These are phyloP conservation scores for Parastagonospora avenae DNA, from an alignment of 2,329 filamentous ascomycete species.

Conservation along the genomic window DNA sequence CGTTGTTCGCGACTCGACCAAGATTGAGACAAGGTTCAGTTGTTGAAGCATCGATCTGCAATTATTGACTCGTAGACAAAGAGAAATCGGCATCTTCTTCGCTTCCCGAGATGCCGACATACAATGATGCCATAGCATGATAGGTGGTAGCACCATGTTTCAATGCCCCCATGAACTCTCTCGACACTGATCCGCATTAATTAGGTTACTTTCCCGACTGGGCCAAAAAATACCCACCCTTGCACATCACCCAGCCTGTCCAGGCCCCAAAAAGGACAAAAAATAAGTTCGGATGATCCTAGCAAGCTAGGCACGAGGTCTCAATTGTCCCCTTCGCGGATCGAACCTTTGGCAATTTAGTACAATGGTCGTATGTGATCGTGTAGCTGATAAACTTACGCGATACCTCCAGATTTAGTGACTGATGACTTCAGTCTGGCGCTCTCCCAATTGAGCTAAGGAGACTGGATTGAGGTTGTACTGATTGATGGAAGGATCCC, in stretches of 20 bases:
- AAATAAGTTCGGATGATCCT: conserved; percentile 3
- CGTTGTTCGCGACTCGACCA: not conserved
- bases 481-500: conserved; percentile 1
- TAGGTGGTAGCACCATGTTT: too few species aligned
- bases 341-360: conserved; percentile 1
- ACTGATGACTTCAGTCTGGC: conserved; percentile 12
- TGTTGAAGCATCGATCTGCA: too few species aligned
- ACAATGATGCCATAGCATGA: too few species aligned
- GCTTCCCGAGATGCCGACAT: too few species aligned
- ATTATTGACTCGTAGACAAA: too few species aligned
- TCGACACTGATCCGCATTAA: too few species aligned
- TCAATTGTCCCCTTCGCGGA: conserved; percentile 7
- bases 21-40: not conserved
- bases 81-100: too few species aligned
- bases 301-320: conserved; percentile 3
- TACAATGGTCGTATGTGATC: not conserved
- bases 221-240: too few species aligned
- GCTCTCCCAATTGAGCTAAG: conserved; percentile 12
- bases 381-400: not conserved
- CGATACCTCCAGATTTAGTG: conserved; percentile 12
- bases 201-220: too few species aligned
- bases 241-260: not conserved
- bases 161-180: too few species aligned
- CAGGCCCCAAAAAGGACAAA: not conserved
- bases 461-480: conserved; percentile 3